Conservation (phyloP, 495 filamentous ascomycete species). For the Penicillium antarcticum region DNA sequence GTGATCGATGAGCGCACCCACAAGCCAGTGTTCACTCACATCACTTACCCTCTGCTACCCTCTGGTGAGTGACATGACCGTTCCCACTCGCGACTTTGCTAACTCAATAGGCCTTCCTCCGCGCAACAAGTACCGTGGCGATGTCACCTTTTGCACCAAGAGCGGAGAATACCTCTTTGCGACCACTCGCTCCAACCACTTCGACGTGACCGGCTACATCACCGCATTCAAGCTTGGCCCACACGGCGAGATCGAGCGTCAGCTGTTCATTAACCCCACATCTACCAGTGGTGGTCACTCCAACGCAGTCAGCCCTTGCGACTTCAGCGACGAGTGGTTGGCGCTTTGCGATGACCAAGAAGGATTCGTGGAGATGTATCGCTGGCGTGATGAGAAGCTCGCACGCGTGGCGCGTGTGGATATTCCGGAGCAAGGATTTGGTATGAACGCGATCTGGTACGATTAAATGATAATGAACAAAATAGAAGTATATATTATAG, state of each 20-base stretch:
- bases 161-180: slow-evolving; percentile 73
- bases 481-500: not conserved
- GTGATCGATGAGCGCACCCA: slow-evolving; percentile 72
- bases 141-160: slow-evolving; percentile 67
- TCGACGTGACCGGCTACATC: slow-evolving; percentile 75
- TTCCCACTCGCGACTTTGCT: slow-evolving; percentile 46
- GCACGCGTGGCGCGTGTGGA: slow-evolving; percentile 69
- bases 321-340: slow-evolving; percentile 81
- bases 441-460: slow-evolving; percentile 91
- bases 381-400: slow-evolving; percentile 76
- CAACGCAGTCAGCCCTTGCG: slow-evolving; percentile 75
- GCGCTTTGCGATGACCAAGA: slow-evolving; percentile 82
- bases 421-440: slow-evolving; percentile 77
- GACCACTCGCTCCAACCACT: slow-evolving; percentile 72
- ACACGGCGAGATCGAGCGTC: slow-evolving; percentile 66
- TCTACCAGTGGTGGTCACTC: slow-evolving; percentile 83
- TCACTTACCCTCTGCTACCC: slow-evolving; percentile 73
- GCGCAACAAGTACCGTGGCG: slow-evolving; percentile 64
- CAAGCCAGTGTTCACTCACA: slow-evolving; percentile 77
- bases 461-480: slow-evolving; percentile 46
- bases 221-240: slow-evolving; percentile 70
- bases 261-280: slow-evolving; percentile 76
- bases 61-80: slow-evolving; percentile 57
- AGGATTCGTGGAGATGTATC: slow-evolving; percentile 81
- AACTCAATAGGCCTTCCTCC: slow-evolving; percentile 42